Base-by-base conservation (phyloP, 2,329 filamentous ascomycete species). In the Cladosporium halotolerans region DNA sequence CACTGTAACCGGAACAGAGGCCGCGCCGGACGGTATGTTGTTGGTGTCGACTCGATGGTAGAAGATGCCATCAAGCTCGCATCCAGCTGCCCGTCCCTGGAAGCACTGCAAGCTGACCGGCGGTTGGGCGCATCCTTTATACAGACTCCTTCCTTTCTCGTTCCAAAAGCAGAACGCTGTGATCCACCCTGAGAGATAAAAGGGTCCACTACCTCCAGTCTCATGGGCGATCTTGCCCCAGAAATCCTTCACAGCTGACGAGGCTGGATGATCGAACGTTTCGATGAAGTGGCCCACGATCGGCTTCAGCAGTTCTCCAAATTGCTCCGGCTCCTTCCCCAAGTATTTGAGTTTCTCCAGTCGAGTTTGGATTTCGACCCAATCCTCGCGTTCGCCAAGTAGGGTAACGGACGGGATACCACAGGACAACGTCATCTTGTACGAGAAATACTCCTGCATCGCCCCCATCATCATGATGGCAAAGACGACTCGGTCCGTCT, bases 371-470 rank as follows among this genome's bases (percentile, higher is more conserved):
- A 82, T 63, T 19, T 60, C 59, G 18, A 66, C 59, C 71, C 76
- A 82, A 62, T 82, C 78, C 1, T 55, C 53, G 10, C 67, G 60
- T 38, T 75, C 69, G 2, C 79, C 79, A 0, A 76, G 68, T 1
- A 82, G 63, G 0, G 78, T 81, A 0, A 81, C 76, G 0, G 71
- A 73, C 0, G 79, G 79, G 2, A 82, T 66, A 0, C 78, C 79
- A 56, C 78, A 81, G 0, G 16, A 11, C 0, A 68, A 53, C 0
- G 11, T 42, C 9, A 59, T 58, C 1, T 3, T 53, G 57, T 72
- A 76, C 0, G 44, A 51, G 54, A 80, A 81, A 57, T 79, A 81
- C 16, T 72, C 68, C 58, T 79, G 72, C 66, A 79, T 63, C 0
- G 72, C 64, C 2, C 73, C 75, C 41, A 81, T 80, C 67, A 81